These are phyloP conservation scores for Gracilaria caudata DNA, from an alignment of 23 red algal species.

Conservation along the genomic window DNA sequence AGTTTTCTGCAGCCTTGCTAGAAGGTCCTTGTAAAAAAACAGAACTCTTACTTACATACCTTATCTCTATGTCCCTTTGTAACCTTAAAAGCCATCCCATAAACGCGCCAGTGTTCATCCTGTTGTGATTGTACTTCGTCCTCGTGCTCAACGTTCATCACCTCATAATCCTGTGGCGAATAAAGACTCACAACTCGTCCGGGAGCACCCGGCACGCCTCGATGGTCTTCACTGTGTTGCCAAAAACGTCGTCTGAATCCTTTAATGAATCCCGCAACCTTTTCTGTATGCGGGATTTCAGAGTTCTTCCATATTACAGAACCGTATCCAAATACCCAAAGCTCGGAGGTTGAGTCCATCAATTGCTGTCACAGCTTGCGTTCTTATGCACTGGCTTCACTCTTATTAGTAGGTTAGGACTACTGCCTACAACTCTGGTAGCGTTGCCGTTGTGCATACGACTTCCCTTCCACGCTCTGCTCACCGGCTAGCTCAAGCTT, in stretches of 20 bases:
- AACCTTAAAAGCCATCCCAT: slow-evolving; percentile 26
- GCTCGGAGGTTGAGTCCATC: neutral
- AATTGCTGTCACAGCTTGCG: no score
- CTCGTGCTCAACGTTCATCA: neutral
- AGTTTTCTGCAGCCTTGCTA: neutral
- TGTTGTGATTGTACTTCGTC: neutral
- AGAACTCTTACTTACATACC: slow-evolving; percentile 19
- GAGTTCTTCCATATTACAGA: slow-evolving; percentile 60
- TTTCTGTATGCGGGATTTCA: slow-evolving; percentile 17
- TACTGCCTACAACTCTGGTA: no score
- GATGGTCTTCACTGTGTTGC: slow-evolving; percentile 54
- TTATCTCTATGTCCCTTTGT: slow-evolving; percentile 17
- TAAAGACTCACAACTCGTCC: slow-evolving; percentile 50
- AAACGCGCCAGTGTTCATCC: slow-evolving; percentile 33
- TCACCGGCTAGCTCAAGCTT: no score
- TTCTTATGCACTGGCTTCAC: no score
- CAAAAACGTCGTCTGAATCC: slow-evolving; percentile 53
- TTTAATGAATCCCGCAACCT: slow-evolving; percentile 1
- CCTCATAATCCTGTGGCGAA: neutral
- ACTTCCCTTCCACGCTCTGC: no score
- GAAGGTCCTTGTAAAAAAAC: no score
- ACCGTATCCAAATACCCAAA: slow-evolving; percentile 63
- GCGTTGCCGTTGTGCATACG: no score
- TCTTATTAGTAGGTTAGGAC: no score
- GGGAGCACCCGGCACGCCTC: slow-evolving; percentile 7